Percentiles rank a stretch among this genome's conserved stretches.
Evolutionary conservation across 495 filamentous ascomycete genomes (phyloP).

Genomic region (Aspergillus asperescens): DNA sequence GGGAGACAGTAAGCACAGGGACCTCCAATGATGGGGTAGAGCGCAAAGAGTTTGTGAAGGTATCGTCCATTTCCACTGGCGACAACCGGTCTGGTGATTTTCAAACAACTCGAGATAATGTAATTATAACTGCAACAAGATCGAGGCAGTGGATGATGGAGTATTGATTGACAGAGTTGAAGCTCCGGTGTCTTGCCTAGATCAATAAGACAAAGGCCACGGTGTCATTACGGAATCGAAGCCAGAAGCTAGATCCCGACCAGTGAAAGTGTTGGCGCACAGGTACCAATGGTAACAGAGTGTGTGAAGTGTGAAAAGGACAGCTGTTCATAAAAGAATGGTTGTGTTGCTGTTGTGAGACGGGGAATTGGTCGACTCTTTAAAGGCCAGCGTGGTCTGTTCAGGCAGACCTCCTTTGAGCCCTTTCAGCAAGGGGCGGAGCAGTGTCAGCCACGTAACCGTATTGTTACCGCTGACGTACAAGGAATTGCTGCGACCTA

Average conservation of each 20-base stretch:
- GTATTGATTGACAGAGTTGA: background rate
- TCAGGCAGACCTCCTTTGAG: slow-evolving; percentile 16
- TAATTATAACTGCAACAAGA: slow-evolving; percentile 3
- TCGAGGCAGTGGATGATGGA: background rate
- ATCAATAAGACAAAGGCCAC: slow-evolving; percentile 28
- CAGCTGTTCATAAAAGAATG: slow-evolving; percentile 25
- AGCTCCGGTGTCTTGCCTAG: slow-evolving; percentile 1
- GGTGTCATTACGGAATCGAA: slow-evolving; percentile 35
- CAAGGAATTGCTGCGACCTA: background rate
- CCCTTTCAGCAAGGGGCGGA: slow-evolving; percentile 22
- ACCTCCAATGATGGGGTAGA: slow-evolving; percentile 31
- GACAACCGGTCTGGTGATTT: slow-evolving; percentile 3
- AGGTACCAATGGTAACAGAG: slow-evolving; percentile 4
- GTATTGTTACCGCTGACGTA: slow-evolving; percentile 12
- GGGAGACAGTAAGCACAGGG: slow-evolving; percentile 44
- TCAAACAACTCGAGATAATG: slow-evolving; percentile 3
- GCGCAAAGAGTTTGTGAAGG: slow-evolving; percentile 34
- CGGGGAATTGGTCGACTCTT: slow-evolving; percentile 28
- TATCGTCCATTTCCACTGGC: slow-evolving; percentile 33
- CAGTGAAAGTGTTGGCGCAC: slow-evolving; percentile 11
- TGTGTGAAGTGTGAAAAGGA: slow-evolving; percentile 26
- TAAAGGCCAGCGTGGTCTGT: slow-evolving; percentile 47
- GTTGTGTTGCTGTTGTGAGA: slow-evolving; percentile 14
- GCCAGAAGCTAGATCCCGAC: slow-evolving; percentile 22
- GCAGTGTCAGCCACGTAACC: slow-evolving; percentile 18